Base-by-base conservation (phyloP, 805 yeast genomes). In the Nakazawaea siamensis region DNA sequence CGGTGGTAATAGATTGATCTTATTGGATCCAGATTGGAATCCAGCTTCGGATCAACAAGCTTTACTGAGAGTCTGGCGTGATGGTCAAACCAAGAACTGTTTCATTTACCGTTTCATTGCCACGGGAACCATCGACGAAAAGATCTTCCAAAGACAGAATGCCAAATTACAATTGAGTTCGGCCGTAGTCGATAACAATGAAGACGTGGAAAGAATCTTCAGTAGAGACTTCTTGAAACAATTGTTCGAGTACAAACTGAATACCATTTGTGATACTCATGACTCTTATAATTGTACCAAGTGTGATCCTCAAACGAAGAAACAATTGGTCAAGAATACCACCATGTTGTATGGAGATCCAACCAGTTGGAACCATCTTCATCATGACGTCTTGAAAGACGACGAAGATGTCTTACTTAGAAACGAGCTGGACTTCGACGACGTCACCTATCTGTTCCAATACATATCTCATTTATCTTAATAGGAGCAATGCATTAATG, bases 41-140 rank as follows among this genome's bases (percentile, higher is more conserved):
- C 98, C 98, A 0, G 97, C 98, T 0, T 80, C 95, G 1, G 98
- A 90, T 52, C 97, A 92, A 54, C 98, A 90, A 58, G 97, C 97
- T 0, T 65, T 92, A 42, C 97, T 97, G 0, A 73, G 98, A 56
- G 95, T 92, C 4, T 92, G 97, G 97, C 77, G 98, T 67, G 98
- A 92, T 60, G 98, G 98, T 0, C 98, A 90, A 52, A 90, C 84
- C 66, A 92, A 90, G 57, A 95, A 84, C 55, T 92, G 98, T 62
- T 90, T 81, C 50, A 92, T 90, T 27, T 92, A 92, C 56, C 67
- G 98, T 46, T 88, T 92, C 47, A 88, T 90, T 38, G 73, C 94
- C 5, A 87, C 97, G 0, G 98, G 98, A 10, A 76, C 95, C 2
- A 92, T 90, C 35, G 98, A 90, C 50, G 98, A 90, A 50, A 92